Conservation (phyloP, 805 yeast genomes). For the Myxozyma udenii region DNA sequence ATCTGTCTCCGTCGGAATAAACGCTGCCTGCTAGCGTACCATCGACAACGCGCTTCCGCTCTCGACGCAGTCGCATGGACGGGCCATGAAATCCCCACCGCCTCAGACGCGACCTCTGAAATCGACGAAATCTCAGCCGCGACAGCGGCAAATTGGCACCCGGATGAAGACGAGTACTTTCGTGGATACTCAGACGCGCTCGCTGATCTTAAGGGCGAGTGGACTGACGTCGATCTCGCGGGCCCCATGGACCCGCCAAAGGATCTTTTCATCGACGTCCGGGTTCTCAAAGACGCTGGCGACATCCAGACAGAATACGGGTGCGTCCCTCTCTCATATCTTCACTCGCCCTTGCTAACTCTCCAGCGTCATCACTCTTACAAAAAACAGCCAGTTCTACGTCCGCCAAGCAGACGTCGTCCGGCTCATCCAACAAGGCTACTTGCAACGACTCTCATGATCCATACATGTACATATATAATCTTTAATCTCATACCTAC, state of each 20-base stretch:
- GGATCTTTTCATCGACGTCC: conserved; percentile 87
- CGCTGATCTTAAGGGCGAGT: conserved; percentile 70
- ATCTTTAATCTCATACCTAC: background rate
- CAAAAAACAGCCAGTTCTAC: conserved; percentile 90
- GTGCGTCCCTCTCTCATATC: conserved; percentile 21
- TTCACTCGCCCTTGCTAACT: no score
- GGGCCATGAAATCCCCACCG: conserved; percentile 31
- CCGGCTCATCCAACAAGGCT: conserved; percentile 89
- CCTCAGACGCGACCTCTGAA: conserved; percentile 42
- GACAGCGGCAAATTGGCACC: conserved; percentile 46
- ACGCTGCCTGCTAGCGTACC: conserved; percentile 82
- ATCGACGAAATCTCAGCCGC: background rate
- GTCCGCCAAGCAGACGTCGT: conserved; percentile 94
- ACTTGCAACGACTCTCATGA: conserved; percentile 51
- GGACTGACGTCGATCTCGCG: conserved; percentile 79
- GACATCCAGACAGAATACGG: conserved; percentile 98
- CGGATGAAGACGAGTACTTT: conserved; percentile 75
- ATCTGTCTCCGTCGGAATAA: conserved; percentile 84
- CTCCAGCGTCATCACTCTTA: conserved; percentile 71
- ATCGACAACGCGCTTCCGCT: conserved; percentile 63
- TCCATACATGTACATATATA: background rate
- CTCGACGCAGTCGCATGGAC: conserved; percentile 43
- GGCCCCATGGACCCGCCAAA: conserved; percentile 90
- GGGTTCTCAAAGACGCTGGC: conserved; percentile 92
- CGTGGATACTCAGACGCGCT: conserved; percentile 67